These are phyloP conservation scores for Nidularia pulvinata DNA, from an alignment of 768 basidiomycete genomes.

Conservation along the genomic window DNA sequence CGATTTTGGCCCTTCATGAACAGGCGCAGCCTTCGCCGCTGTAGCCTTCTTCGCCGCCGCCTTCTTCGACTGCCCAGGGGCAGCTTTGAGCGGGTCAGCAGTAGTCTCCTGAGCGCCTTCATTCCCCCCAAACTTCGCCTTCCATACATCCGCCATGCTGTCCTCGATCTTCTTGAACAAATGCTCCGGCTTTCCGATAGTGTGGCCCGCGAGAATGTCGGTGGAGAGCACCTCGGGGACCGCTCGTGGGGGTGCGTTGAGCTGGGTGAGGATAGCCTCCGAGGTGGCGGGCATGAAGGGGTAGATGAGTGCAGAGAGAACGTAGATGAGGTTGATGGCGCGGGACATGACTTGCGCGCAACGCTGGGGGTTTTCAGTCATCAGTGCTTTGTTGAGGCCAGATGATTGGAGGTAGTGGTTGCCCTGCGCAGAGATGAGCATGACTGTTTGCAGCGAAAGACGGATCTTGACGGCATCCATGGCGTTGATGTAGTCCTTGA, in stretches of 20 bases:
- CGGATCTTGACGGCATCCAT: constrained; percentile 95
- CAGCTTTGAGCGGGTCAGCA: constrained; percentile 38
- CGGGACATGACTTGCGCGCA: constrained; percentile 91
- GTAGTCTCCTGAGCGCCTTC: constrained; percentile 33
- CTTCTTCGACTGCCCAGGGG: constrained; percentile 51
- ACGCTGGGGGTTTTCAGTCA: constrained; percentile 77
- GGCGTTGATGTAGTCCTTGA: constrained; percentile 79
- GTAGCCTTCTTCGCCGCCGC: constrained; percentile 38
- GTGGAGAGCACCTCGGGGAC: constrained; percentile 73
- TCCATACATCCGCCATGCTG: constrained; percentile 83
- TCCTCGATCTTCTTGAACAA: constrained; percentile 96
- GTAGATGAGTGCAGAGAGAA: constrained; percentile 81
- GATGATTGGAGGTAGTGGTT: constrained; percentile 96
- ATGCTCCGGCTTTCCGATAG: constrained; percentile 83
- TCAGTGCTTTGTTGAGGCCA: constrained; percentile 87
- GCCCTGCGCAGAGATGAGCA: constrained; percentile 86
- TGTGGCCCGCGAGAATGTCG: constrained; percentile 89
- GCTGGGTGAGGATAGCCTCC: constrained; percentile 76
- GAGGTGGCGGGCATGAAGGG: constrained; percentile 98
- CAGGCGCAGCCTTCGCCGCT: constrained; percentile 44
- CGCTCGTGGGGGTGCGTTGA: constrained; percentile 85
- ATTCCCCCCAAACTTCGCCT: constrained; percentile 74
- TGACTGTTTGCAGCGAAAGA: constrained; percentile 82
- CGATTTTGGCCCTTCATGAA: constrained; percentile 60
- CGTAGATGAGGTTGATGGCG: constrained; percentile 91